These are phyloP conservation scores for Collybiopsis luxurians DNA, from an alignment of 768 basidiomycete species.

Conservation along the genomic window DNA sequence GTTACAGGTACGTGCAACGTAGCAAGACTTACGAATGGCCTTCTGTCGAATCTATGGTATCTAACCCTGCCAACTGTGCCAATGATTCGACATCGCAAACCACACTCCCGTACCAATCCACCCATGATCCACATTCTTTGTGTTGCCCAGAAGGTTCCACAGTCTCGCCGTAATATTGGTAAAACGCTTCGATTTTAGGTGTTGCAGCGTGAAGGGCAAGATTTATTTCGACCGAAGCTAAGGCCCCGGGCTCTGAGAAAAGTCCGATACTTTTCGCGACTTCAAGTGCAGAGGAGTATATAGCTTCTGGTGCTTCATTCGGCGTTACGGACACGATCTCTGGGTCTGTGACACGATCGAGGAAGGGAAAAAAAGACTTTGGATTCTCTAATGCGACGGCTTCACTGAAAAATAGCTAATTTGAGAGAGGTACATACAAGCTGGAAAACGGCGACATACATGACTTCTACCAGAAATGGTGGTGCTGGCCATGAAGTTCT, in stretches of 20 bases:
- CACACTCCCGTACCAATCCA: constrained; percentile 78
- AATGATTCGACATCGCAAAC: constrained; percentile 68
- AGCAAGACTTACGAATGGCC: constrained; percentile 25
- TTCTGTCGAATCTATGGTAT: constrained; percentile 43
- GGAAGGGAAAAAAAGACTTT: constrained; percentile 69
- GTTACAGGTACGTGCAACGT: not conserved
- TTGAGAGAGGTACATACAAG: not conserved
- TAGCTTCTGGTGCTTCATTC: constrained; percentile 43
- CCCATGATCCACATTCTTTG: constrained; percentile 65
- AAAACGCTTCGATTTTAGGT: constrained; percentile 83
- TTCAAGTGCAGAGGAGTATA: constrained; percentile 54
- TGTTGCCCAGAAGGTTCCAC: constrained; percentile 18
- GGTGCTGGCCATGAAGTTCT: constrained; percentile 68
- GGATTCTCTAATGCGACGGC: constrained; percentile 73
- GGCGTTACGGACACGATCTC: constrained; percentile 33
- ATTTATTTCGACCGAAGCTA: constrained; percentile 63
- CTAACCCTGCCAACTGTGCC: constrained; percentile 46
- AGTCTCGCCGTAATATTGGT: constrained; percentile 59
- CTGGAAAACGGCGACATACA: constrained; percentile 38
- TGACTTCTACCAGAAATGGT: constrained; percentile 57
- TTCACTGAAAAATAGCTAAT: constrained; percentile 54
- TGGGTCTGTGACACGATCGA: constrained; percentile 61
- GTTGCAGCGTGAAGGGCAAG: constrained; percentile 76
- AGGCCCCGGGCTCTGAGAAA: constrained; percentile 45
- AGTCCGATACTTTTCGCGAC: constrained; percentile 45